Base-by-base conservation (phyloP, 139 green algal species). In the Chlorella vulgaris region DNA sequence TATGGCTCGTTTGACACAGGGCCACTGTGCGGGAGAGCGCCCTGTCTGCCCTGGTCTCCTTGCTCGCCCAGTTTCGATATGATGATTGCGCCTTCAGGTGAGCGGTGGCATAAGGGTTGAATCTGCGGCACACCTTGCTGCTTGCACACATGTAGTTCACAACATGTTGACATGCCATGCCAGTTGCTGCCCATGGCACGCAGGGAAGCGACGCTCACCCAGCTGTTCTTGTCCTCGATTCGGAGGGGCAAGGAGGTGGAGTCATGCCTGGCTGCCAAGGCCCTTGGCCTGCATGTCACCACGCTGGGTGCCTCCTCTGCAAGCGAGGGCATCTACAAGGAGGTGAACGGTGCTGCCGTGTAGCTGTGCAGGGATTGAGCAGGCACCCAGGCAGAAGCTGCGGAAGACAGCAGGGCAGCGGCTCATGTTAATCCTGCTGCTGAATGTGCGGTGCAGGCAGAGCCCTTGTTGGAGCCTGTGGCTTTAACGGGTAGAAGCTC, bases 221-320 rank as follows among this genome's bases (percentile, higher is more conserved):
- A 61, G 51, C 78, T 92, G 33, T 91, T 91, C 62, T 68, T 93
- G 67, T 39, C 39, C 31, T 83, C 76, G 4, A 50, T 95, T 21
- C 78, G 69, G 26, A 81, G 86, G 13, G 92, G 92, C 28, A 78
- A 82, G 3, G 61, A 84, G 21, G 29, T 58, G 29, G 92, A 96
- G 78, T 84, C 82, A 31, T 63, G 58, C 5, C 77, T 92, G 26
- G 88, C 90, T n/a, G 84, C 89, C 4, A 86, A 84, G 33, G 85
- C 84, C 1, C 60, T 95, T 35, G 88, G 81, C 2, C 81, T 94
- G 22, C 85, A 94, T 74, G 47, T 90, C 8, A 82, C 91, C 26
- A 94, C 88, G 0, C 77, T 94, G 26, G 90, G 90, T 0, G 77
- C 86, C n/a, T 74, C 58, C 40, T 2, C 43, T 21, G 58, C 33